A percentile compares a stretch with the other conserved stretches of the same genome.
These are phyloP conservation scores for Diaporthe sp. DNA, from an alignment of 2,329 filamentous ascomycete species.

Conservation along the genomic window DNA sequence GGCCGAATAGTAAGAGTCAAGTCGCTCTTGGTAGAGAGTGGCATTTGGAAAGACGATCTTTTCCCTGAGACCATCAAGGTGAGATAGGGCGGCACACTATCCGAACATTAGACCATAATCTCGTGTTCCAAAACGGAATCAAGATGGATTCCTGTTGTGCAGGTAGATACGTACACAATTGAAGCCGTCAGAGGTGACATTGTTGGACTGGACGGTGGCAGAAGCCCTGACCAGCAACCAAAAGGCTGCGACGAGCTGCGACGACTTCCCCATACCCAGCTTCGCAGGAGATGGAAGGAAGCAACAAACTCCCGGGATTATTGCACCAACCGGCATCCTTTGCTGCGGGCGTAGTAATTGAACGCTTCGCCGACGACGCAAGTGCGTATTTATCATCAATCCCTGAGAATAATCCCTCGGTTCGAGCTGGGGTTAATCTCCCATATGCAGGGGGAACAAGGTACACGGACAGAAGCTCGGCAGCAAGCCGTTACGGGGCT, in stretches of 20 bases:
- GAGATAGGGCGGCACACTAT: constrained; percentile 18
- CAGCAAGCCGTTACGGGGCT: not conserved
- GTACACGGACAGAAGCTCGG: not conserved
- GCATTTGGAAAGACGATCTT: constrained; percentile 1
- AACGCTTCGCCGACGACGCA: not conserved
- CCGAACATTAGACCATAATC: not conserved
- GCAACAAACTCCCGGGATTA: not conserved
- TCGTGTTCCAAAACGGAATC: not conserved
- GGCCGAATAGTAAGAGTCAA: constrained; percentile 15
- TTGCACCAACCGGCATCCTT: not conserved
- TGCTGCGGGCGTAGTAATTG: not conserved
- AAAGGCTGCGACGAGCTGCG: not conserved
- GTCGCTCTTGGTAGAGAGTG: constrained; percentile 19
- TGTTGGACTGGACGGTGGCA: not conserved
- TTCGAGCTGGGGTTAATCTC: not conserved
- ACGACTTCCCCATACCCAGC: not conserved
- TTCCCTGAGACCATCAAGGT: not conserved
- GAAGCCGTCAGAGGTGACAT: not conserved
- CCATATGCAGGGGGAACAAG: not conserved
- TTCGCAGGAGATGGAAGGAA: not conserved
- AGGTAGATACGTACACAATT: not conserved
- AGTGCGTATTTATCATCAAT: not conserved
- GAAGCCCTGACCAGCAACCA: not conserved
- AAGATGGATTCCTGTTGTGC: not conserved
- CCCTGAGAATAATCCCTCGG: not conserved